These are phyloP conservation scores for Mucor saturninus DNA, from an alignment of 371 early-diverging fungal species.

Conservation along the genomic window DNA sequence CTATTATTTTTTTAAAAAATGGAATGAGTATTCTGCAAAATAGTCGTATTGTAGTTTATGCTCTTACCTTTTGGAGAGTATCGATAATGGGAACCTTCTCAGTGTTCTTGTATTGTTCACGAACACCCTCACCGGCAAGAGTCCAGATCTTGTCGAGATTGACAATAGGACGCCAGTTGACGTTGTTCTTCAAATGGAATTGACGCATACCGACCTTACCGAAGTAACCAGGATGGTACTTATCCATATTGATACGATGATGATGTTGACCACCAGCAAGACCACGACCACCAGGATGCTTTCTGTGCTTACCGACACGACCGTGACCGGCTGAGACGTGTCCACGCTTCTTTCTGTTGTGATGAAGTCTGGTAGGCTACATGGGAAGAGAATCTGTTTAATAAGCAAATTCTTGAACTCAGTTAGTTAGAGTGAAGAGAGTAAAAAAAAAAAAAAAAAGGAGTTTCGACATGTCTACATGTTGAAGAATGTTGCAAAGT, in stretches of 20 bases:
- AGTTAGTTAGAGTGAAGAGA: too few relatives aligned
- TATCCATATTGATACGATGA: constrained; percentile 99
- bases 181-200: constrained; percentile 97
- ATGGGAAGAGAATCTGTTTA: background rate
- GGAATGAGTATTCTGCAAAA: background rate
- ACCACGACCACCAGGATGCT: constrained; percentile 99
- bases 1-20: constrained; percentile 17
- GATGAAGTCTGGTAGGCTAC: constrained; percentile 86
- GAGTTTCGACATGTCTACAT: background rate
- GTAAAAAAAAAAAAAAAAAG: background rate
- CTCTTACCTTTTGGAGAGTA: constrained; percentile 74
- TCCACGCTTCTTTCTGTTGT: constrained; percentile 91
- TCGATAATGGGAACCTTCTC: constrained; percentile 96
- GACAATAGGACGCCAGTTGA: constrained; percentile 86
- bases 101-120: constrained; percentile 85
- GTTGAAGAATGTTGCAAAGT: too few relatives aligned
- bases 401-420: too few relatives aligned
- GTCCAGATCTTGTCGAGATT: constrained; percentile 96
- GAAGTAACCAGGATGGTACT: constrained; percentile 99
- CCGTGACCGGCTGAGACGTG: constrained; percentile 96
- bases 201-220: constrained; percentile 99
- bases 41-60: background rate
- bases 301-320: constrained; percentile 96
- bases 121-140: constrained; percentile 91
- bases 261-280: constrained; percentile 99